Percentiles rank a stretch among this genome's conserved stretches.
Evolutionary conservation across 257 asterid species (phyloP).

Genomic region (Solanum bukasovii): DNA sequence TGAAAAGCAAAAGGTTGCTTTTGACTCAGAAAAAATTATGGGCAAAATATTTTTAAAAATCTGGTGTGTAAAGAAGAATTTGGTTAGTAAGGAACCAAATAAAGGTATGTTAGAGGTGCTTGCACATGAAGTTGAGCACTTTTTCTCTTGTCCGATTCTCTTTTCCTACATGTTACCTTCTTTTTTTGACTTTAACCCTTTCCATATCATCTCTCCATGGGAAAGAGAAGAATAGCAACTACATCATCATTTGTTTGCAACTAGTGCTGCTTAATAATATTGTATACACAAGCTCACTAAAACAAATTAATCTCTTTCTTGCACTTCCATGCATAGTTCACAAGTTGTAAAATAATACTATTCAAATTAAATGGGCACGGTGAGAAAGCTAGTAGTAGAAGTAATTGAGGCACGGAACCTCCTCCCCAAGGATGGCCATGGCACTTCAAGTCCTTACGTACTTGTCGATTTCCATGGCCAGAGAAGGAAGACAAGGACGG

Average conservation of each 20-base stretch:
- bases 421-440: slow-evolving; percentile 77
- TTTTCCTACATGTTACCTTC: slow-evolving; percentile 1
- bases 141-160: slow-evolving; percentile 7
- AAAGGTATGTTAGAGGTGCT: slow-evolving; percentile 24
- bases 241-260: not conserved
- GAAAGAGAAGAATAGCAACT: not conserved
- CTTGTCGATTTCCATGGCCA: slow-evolving; percentile 74
- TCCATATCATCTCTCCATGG: not conserved
- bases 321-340: not conserved
- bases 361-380: slow-evolving; percentile 24
- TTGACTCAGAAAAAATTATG: not conserved
- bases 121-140: slow-evolving; percentile 52
- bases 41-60: not conserved
- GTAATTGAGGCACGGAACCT: slow-evolving; percentile 68
- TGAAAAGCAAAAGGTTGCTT: not conserved
- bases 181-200: not conserved
- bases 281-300: not conserved
- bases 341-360: not conserved
- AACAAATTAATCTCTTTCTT: not conserved
- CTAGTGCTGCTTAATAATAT: not conserved
- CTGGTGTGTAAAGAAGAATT: not conserved
- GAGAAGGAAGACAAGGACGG: slow-evolving; percentile 59
- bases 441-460: slow-evolving; percentile 74
- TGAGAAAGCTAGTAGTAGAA: slow-evolving; percentile 63
- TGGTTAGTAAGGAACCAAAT: not conserved